Evolutionary conservation across 768 basidiomycete species (phyloP).

Genomic region (Nidula microcarpa): DNA sequence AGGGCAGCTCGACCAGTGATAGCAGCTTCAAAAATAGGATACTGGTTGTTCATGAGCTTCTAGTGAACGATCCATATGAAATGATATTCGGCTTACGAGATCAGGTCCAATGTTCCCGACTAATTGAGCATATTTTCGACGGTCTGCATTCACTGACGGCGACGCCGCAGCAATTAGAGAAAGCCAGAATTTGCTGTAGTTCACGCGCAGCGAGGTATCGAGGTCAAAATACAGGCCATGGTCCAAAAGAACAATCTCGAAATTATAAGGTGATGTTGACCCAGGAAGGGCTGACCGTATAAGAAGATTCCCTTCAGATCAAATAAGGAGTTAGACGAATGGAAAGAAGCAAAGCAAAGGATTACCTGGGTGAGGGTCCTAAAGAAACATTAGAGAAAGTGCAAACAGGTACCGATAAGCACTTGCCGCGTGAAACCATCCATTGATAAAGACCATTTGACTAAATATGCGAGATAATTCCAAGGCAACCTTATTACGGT

Average conservation of each 20-base stretch:
- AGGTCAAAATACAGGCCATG: conserved; percentile 95
- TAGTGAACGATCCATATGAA: not conserved
- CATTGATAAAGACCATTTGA: conserved; percentile 94
- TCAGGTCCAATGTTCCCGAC: conserved; percentile 91
- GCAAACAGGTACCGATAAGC: not conserved
- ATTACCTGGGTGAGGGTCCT: conserved; percentile 87
- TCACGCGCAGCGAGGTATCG: conserved; percentile 71
- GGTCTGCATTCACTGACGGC: conserved; percentile 55
- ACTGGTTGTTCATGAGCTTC: conserved; percentile 39
- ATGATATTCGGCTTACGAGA: conserved; percentile 48
- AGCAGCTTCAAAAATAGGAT: conserved; percentile 92
- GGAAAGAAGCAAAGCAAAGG: conserved; percentile 1
- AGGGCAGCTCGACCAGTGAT: conserved; percentile 85
- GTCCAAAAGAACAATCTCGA: conserved; percentile 93
- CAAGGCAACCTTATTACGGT: conserved; percentile 89
- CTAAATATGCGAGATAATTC: conserved; percentile 90
- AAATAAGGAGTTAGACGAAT: conserved; percentile 1
- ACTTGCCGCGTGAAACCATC: conserved; percentile 82
- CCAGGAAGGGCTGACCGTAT: conserved; percentile 67
- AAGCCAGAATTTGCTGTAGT: conserved; percentile 89
- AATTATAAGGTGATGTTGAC: conserved; percentile 86
- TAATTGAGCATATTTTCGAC: conserved; percentile 83
- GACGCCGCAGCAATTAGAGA: conserved; percentile 78
- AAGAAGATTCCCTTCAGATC: conserved; percentile 71
- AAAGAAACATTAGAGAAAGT: conserved; percentile 6